A percentile compares a stretch with the other conserved stretches of the same genome.
phyloP scores from a whole-genome alignment of 2,329 filamentous ascomycete genomes.

The Cyphellophora attinorum region DNA sequence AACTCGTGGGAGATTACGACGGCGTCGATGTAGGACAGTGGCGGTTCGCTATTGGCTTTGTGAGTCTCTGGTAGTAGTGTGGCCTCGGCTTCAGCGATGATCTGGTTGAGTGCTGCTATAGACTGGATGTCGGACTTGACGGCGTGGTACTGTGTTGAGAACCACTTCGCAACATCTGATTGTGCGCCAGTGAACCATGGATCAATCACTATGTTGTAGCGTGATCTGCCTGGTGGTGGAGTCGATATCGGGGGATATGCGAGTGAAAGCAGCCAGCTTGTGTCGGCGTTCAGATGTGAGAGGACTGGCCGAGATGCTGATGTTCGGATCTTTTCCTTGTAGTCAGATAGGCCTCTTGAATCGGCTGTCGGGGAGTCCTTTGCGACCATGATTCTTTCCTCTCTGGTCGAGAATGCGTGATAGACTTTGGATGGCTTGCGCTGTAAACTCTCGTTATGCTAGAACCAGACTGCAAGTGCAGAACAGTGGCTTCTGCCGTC shows the following conservation, averaged over 20 bases:
- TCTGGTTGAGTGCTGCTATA: constrained; percentile 45
- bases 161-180: constrained; percentile 54
- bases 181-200: constrained; percentile 57
- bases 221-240: constrained; percentile 36
- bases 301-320: constrained; percentile 39
- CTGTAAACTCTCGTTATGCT: too few relatives aligned
- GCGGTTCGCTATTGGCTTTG: background rate
- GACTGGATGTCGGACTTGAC: constrained; percentile 44
- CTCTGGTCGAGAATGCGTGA: too few relatives aligned
- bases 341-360: too few relatives aligned
- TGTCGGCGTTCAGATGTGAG: constrained; percentile 58
- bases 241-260: constrained; percentile 41
- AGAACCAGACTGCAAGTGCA: too few relatives aligned
- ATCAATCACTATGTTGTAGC: constrained; percentile 57
- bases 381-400: too few relatives aligned
- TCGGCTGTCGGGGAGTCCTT: too few relatives aligned
- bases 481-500: too few relatives aligned
- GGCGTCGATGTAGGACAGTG: constrained; percentile 41
- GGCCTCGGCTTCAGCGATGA: constrained; percentile 41
- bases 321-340: background rate
- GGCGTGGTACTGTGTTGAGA: constrained; percentile 56
- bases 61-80: background rate
- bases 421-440: too few relatives aligned
- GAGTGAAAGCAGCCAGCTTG: constrained; percentile 57
- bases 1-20: constrained; percentile 57